Evolutionary conservation across 2,329 filamentous ascomycete genomes (phyloP).

Genomic region (Aplosporella prunicola): DNA sequence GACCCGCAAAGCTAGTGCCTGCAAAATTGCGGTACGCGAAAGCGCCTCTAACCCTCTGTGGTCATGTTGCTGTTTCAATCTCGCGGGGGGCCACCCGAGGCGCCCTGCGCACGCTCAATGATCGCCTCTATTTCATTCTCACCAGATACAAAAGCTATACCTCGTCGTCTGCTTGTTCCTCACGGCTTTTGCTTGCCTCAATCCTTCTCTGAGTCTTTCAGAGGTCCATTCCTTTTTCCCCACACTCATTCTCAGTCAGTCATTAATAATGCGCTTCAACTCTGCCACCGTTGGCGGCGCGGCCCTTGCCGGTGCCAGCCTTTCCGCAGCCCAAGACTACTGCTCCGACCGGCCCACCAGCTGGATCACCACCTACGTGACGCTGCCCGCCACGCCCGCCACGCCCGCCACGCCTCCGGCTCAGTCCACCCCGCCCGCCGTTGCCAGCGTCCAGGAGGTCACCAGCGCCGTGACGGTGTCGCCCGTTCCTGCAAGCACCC

Average conservation of each 20-base stretch:
- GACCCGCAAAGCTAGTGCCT: too few relatives aligned
- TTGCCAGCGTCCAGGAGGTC: too few relatives aligned
- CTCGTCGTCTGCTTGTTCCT: not conserved
- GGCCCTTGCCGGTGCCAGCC: constrained; percentile 7
- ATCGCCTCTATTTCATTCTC: constrained; percentile 2
- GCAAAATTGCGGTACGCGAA: too few relatives aligned
- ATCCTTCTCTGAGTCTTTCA: constrained; percentile 11
- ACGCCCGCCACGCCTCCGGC: too few relatives aligned
- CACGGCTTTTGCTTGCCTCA: constrained; percentile 3
- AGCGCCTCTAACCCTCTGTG: too few relatives aligned
- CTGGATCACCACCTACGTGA: constrained; percentile 7
- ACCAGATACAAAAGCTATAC: constrained; percentile 7
- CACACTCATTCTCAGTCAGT: not conserved
- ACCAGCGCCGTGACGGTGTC: not conserved
- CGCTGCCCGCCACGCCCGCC: constrained; percentile 1
- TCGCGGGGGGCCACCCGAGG: too few relatives aligned
- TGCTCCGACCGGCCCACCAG: constrained; percentile 9
- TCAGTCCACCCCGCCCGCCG: too few relatives aligned
- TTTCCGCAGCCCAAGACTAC: constrained; percentile 5
- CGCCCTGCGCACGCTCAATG: too few relatives aligned
- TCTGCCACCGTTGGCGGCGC: constrained; percentile 7
- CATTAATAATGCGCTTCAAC: constrained; percentile 7
- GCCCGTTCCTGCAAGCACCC: not conserved
- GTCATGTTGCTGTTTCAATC: too few relatives aligned
- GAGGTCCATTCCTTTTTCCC: constrained; percentile 10